Evolutionary conservation across 345 rosid species (phyloP).

Genomic region (Rubroshorea leprosula): DNA sequence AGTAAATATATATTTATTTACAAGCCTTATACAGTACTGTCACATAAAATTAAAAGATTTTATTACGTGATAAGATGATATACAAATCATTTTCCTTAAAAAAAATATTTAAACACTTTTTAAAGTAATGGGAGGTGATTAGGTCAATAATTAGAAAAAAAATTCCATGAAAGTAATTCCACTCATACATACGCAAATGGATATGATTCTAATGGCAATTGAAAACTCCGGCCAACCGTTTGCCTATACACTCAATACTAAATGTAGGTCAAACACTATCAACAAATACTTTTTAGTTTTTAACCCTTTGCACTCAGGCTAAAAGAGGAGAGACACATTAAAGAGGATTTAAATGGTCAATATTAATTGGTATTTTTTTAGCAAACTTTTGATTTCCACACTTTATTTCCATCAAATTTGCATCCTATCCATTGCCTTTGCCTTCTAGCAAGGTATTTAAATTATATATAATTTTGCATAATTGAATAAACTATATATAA

Average conservation of each 20-base stretch:
- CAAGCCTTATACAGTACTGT: no score
- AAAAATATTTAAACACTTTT: neutral
- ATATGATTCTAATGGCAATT: slow-evolving; percentile 15
- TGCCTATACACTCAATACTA: neutral
- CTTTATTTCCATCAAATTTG: neutral
- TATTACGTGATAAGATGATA: no score
- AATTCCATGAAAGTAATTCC: neutral
- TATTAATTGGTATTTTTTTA: slow-evolving; percentile 2
- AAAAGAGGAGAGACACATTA: neutral
- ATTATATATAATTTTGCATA: no score
- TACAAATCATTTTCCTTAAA: neutral
- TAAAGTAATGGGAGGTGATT: slow-evolving; percentile 1
- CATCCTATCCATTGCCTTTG: neutral
- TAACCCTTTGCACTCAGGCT: neutral
- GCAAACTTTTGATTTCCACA: neutral
- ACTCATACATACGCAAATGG: neutral
- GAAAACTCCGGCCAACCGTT: slow-evolving; percentile 8
- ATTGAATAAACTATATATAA: slow-evolving; percentile 3
- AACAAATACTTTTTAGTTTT: neutral
- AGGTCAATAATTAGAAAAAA: neutral
- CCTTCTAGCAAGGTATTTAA: slow-evolving; percentile 5
- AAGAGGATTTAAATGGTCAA: slow-evolving; percentile 15
- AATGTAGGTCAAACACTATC: slow-evolving; percentile 21
- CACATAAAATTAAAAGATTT: no score
- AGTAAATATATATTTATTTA: no score